A percentile compares a stretch with the other conserved stretches of the same genome.
These are phyloP conservation scores for Ustilago loliicola DNA, from an alignment of 1,284 basidiomycete species.

Conservation along the genomic window DNA sequence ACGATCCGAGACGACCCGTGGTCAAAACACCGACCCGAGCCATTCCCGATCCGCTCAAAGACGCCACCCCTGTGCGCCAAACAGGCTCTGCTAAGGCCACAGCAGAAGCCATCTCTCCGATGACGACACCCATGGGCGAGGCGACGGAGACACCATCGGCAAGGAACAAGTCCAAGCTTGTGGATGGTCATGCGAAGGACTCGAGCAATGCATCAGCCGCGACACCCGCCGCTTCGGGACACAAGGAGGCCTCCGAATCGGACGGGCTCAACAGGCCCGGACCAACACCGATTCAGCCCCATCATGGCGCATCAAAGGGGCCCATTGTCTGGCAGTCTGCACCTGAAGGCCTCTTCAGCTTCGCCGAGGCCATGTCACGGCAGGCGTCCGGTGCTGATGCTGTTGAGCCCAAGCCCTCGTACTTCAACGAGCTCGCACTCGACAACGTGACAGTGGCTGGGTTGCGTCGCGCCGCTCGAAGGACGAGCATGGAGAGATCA, in stretches of 20 bases:
- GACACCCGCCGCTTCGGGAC: neutral
- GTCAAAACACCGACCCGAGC: conserved; percentile 31
- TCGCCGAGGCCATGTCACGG: conserved; percentile 40
- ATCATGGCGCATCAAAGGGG: conserved; percentile 15
- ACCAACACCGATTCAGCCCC: conserved; percentile 55
- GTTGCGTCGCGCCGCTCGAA: conserved; percentile 55
- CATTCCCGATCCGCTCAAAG: conserved; percentile 33
- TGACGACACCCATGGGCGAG: conserved; percentile 10
- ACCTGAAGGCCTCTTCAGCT: conserved; percentile 41
- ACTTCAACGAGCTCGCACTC: conserved; percentile 20
- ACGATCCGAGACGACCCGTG: conserved; percentile 27
- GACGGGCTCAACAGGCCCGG: conserved; percentile 39
- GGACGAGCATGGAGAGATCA: conserved; percentile 52
- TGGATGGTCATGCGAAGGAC: neutral
- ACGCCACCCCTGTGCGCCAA: conserved; percentile 17
- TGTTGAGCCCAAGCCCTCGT: conserved; percentile 13
- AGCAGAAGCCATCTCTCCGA: conserved; percentile 14
- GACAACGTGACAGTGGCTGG: conserved; percentile 56
- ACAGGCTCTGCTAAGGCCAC: neutral
- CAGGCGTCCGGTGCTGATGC: conserved; percentile 30
- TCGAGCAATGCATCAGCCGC: neutral
- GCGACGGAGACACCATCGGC: conserved; percentile 6
- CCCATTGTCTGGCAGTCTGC: conserved; percentile 54
- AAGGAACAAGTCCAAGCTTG: conserved; percentile 26
- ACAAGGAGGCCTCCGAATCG: neutral